Evolutionary conservation across 2,329 filamentous ascomycete species (phyloP).

Genomic region (Dactylella cylindrospora): DNA sequence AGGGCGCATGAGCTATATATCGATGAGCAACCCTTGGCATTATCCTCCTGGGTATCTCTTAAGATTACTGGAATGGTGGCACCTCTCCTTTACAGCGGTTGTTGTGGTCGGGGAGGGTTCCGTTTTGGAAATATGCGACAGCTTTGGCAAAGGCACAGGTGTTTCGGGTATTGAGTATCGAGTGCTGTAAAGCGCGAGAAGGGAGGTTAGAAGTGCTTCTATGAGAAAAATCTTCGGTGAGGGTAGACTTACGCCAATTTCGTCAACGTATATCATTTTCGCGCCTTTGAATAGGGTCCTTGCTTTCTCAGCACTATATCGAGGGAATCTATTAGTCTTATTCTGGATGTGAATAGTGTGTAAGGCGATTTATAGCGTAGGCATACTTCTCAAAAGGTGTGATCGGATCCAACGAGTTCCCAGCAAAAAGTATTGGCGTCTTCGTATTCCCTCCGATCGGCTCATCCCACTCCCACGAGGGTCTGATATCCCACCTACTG

Average conservation of each 20-base stretch:
- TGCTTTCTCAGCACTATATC: slow-evolving; percentile 20
- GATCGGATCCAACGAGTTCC: slow-evolving; percentile 22
- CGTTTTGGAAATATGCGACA: slow-evolving; percentile 27
- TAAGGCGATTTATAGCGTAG: too few species aligned
- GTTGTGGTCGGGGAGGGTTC: slow-evolving; percentile 13
- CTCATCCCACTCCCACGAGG: slow-evolving; percentile 36
- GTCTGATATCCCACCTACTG: slow-evolving; percentile 20
- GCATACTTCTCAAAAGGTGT: slow-evolving; percentile 40
- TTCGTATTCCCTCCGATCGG: slow-evolving; percentile 23
- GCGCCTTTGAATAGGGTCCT: slow-evolving; percentile 27
- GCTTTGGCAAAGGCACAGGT: slow-evolving; percentile 18
- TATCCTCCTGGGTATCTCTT: too few species aligned
- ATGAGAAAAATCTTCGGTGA: not conserved
- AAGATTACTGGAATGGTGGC: slow-evolving; percentile 15
- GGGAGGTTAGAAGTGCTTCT: not conserved
- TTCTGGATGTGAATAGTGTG: too few species aligned
- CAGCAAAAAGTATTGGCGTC: slow-evolving; percentile 29
- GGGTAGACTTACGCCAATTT: slow-evolving; percentile 20
- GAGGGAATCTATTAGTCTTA: too few species aligned
- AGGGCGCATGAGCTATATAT: too few species aligned
- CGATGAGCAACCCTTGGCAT: too few species aligned
- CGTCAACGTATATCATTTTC: slow-evolving; percentile 33
- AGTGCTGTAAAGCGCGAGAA: slow-evolving; percentile 10
- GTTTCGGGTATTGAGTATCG: slow-evolving; percentile 13
- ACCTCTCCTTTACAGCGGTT: slow-evolving; percentile 10